phyloP scores from a whole-genome alignment of 192 early-diverging fungal genomes.

The Irineochytrium annulatum region DNA sequence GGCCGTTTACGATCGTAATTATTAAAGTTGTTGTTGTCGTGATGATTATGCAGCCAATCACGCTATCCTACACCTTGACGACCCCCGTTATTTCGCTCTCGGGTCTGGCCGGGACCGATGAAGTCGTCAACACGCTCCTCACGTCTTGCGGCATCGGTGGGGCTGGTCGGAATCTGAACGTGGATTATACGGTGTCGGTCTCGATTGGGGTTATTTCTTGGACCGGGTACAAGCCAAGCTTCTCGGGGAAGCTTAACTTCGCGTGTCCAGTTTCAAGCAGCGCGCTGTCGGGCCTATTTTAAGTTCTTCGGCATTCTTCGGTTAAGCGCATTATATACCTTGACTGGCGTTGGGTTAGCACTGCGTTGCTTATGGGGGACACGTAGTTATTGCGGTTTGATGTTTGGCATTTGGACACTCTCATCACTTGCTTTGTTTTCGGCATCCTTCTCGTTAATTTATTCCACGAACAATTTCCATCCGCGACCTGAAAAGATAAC shows the following conservation, averaged over 20 bases:
- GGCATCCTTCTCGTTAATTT: no score
- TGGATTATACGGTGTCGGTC: slow-evolving; percentile 11
- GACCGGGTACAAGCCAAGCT: slow-evolving; percentile 19
- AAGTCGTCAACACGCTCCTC: slow-evolving; percentile 2
- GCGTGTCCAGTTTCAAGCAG: slow-evolving; percentile 8
- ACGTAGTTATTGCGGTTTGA: no score
- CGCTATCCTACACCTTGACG: not conserved
- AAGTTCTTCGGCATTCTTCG: no score
- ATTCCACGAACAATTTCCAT: no score
- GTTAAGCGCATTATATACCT: no score
- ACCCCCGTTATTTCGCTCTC: slow-evolving; percentile 3
- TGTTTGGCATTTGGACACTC: no score
- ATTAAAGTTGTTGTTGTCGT: not conserved
- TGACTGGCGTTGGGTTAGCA: no score
- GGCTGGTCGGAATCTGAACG: not conserved
- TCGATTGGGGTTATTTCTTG: slow-evolving; percentile 14
- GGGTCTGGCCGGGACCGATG: not conserved
- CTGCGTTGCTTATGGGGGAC: no score
- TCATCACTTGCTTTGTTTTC: no score
- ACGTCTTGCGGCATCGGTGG: not conserved
- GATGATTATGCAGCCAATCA: not conserved
- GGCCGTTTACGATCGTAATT: not conserved
- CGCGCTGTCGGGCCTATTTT: not conserved
- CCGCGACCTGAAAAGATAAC: no score
- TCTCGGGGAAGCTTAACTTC: not conserved